phyloP scores from a whole-genome alignment of 75 land plant species.

The Sequoia sempervirens region DNA sequence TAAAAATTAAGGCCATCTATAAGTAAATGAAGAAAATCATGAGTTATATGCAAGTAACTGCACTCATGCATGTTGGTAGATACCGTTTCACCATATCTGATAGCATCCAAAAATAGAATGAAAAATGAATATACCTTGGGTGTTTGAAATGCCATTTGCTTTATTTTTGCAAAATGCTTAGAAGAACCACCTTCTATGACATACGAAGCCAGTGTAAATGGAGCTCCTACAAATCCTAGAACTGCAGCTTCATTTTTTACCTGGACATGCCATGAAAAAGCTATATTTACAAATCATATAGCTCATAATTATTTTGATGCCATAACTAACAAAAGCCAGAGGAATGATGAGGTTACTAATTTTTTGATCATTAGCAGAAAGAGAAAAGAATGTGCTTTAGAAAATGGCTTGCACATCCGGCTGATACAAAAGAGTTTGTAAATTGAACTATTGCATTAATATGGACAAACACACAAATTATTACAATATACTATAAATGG shows the following conservation, averaged over 20 bases:
- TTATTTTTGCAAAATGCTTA: constrained; percentile 85
- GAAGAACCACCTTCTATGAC: constrained; percentile 98
- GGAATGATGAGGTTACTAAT: not conserved
- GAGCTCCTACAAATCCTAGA: constrained; percentile 97
- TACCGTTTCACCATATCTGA: not conserved
- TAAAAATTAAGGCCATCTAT: not conserved
- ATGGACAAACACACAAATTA: not conserved
- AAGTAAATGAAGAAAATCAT: not conserved
- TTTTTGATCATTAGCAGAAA: not conserved
- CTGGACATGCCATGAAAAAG: constrained; percentile 32
- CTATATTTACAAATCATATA: constrained; percentile 1
- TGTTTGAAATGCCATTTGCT: constrained; percentile 71
- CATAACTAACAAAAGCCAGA: not conserved
- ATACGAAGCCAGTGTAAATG: constrained; percentile 96
- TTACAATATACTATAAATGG: not conserved
- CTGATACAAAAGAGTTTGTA: not conserved
- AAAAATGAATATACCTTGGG: constrained; percentile 57
- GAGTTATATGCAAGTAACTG: not conserved
- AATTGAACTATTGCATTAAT: not conserved
- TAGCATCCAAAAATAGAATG: not conserved
- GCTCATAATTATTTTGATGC: not conserved
- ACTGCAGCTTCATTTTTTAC: constrained; percentile 93
- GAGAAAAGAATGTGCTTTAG: not conserved
- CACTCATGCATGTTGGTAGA: not conserved
- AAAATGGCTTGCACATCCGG: not conserved